These are phyloP conservation scores for Parafenestella ontariensis DNA, from an alignment of 2,329 filamentous ascomycete genomes.

Conservation along the genomic window DNA sequence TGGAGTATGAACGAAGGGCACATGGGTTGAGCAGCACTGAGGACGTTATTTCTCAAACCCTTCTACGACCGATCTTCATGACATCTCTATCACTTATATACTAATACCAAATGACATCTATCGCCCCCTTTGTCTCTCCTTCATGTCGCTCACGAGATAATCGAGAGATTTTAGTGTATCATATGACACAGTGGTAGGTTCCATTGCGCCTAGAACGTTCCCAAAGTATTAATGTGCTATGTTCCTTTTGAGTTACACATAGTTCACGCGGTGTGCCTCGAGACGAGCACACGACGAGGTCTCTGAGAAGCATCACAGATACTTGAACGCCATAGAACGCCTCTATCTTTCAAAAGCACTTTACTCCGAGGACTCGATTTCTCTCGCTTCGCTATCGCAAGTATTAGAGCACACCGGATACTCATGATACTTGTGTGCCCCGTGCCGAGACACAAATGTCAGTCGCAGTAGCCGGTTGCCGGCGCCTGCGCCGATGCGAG, in stretches of 20 bases:
- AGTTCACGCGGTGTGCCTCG: background rate
- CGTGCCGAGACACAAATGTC: background rate
- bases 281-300: background rate
- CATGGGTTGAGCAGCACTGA: background rate
- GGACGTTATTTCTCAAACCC: background rate
- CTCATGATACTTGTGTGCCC: background rate
- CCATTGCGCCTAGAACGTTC: background rate
- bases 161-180: background rate
- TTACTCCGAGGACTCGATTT: background rate
- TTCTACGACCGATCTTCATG: constrained; percentile 4
- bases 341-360: background rate
- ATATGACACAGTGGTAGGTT: background rate
- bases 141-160: background rate
- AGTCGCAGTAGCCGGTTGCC: background rate
- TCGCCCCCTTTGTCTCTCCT: background rate
- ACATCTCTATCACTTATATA: constrained; percentile 17
- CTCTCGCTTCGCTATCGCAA: no score
- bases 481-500: constrained; percentile 25
- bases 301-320: background rate
- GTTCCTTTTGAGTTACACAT: no score
- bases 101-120: constrained; percentile 17
- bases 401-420: background rate
- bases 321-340: background rate
- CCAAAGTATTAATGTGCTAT: background rate
- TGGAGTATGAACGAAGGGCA: background rate